phyloP scores from a whole-genome alignment of 208 protist genomes.

The Histomonas meleagridis region DNA sequence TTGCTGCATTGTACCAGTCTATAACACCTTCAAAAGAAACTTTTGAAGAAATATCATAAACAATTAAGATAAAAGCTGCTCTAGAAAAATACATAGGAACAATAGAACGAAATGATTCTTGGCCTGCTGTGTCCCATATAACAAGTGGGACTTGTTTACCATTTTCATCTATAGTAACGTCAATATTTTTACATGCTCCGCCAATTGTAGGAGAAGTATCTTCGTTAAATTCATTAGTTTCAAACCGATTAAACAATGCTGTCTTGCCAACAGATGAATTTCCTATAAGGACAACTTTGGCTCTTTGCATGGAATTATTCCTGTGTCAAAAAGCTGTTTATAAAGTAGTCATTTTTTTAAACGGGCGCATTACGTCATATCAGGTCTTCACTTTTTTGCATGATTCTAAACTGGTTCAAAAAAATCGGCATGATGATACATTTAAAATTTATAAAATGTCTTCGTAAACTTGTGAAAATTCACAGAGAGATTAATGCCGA shows the following conservation, averaged over 20 bases:
- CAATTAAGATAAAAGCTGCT: background rate
- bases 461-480: no score
- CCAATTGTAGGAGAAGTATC: background rate
- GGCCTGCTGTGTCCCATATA: constrained; percentile 29
- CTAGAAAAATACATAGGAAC: background rate
- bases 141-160: background rate
- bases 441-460: no score
- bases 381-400: no score
- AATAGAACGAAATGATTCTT: background rate
- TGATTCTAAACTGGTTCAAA: no score
- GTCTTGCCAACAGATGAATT: constrained; percentile 1
- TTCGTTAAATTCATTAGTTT: background rate
- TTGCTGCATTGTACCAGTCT: background rate
- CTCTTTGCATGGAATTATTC: no score
- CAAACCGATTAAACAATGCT: background rate
- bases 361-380: no score
- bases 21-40: background rate
- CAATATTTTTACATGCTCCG: background rate
- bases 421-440: no score
- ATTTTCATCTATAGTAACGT: background rate
- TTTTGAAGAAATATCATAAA: background rate
- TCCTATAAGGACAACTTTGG: constrained; percentile 4
- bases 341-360: no score
- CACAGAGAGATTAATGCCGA: no score
- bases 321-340: no score